phyloP scores from a whole-genome alignment of 371 early-diverging fungal species.

The Syncephalastrum monosporum region DNA sequence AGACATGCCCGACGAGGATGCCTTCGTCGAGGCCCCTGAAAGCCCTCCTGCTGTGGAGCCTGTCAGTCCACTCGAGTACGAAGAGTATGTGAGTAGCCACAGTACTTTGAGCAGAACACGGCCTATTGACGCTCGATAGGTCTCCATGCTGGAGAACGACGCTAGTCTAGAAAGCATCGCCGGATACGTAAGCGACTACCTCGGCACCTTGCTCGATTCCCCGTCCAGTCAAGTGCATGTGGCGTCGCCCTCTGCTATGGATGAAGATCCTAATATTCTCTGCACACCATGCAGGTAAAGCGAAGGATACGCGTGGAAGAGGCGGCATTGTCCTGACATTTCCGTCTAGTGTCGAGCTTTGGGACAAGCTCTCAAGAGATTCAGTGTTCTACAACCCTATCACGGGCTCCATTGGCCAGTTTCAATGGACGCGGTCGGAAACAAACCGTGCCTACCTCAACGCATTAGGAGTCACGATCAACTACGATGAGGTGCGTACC shows the following conservation, averaged over 20 bases:
- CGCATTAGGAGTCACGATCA: slow-evolving; percentile 48
- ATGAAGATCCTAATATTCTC: slow-evolving; percentile 9
- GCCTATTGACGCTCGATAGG: slow-evolving; percentile 5
- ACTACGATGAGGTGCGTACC: slow-evolving; percentile 24
- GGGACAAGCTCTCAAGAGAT: slow-evolving; percentile 47
- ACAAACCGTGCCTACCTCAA: slow-evolving; percentile 44
- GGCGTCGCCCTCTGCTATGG: slow-evolving; percentile 3
- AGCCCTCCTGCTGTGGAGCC: slow-evolving; percentile 23
- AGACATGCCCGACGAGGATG: background rate
- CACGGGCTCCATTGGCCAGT: slow-evolving; percentile 50
- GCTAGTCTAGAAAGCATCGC: slow-evolving; percentile 8
- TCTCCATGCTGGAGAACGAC: slow-evolving; percentile 14
- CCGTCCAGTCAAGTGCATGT: background rate
- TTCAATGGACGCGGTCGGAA: slow-evolving; percentile 55
- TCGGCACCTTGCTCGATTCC: slow-evolving; percentile 14
- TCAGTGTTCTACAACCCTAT: slow-evolving; percentile 52
- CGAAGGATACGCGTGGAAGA: background rate
- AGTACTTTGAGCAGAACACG: background rate
- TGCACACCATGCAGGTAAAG: slow-evolving; percentile 33
- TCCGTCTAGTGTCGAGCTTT: slow-evolving; percentile 33
- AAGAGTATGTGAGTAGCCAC: slow-evolving; percentile 31
- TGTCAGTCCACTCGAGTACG: background rate
- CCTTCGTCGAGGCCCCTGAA: background rate
- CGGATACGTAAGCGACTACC: slow-evolving; percentile 17
- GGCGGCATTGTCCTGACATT: background rate